Evolutionary conservation across 2,329 filamentous ascomycete species (phyloP), one percentile per base, ranked within the genome.

Genomic region (Sarocladium strictum): DNA sequence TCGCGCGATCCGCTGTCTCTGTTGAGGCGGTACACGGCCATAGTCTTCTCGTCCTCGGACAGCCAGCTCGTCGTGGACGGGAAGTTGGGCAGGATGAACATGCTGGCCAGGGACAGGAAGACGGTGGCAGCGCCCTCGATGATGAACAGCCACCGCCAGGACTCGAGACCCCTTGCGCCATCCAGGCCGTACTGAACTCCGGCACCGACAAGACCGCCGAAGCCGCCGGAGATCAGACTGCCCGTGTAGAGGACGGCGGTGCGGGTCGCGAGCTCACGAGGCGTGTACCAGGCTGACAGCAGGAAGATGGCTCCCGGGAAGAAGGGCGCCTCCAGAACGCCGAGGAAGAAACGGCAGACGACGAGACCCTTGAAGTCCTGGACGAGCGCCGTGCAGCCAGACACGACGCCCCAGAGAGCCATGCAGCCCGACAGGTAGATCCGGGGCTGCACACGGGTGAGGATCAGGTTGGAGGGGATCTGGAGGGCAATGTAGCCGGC

Each of bases 391-490:
- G 61, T 57, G 38, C 43, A 40, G 35, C 53, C 55, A 27, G 63
- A 65, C 15, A 66, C 60, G 7, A 62, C 54, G 2, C 62, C 64
- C 63, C 62, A 65, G 3, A 56, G 58, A 11, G 56, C 54, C 61
- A 65, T 65, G 53, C 59, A 59, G 14, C 49, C 47, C 3, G 60
- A 56, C 5, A 65, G 59, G 38, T 77, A 77, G 54, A 72, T 62
- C 2, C 69, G 71, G 11, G 76, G 75, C 2, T 70, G 68, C 23
- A 76, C 64, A 57, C 72, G 72, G 29, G 68, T 72, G 14, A 77
- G 65, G 40, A 76, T 65, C 60, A 77, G 67, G 58, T 77, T 77
- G 54, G 70, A 75, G 1, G 74, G 74, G 2, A 80, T 70, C 60
- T 69, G 64, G 64, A 67, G 67, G 47, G 65, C 54, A 23, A 69